Evolutionary conservation across 2,329 filamentous ascomycete species (phyloP), one percentile per base, ranked within the genome.

Genomic region (Xylariaceae sp.): DNA sequence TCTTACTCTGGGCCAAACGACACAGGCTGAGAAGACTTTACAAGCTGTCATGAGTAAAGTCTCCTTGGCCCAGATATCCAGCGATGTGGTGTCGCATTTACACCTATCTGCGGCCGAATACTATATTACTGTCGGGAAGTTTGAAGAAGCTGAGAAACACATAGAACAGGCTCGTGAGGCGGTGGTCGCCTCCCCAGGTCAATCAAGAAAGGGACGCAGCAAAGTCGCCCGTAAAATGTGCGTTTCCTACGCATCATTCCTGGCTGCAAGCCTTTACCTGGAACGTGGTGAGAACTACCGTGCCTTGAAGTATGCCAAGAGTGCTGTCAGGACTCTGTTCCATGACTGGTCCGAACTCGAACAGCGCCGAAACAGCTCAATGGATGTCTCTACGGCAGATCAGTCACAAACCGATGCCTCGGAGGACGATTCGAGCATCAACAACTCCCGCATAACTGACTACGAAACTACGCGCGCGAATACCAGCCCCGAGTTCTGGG

Each of bases 21-120:
- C 72, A 0, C 80, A 80, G 64, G 82, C 82, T 0, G 77, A 78
- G 45, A 72, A 76, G 60, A 70, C 77, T 0, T 78, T 97, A 13
- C 78, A 59, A 23, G 35, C 18, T 15, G 39, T 80, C 0, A 80
- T 81, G 57, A 84, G 85, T 2, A 80, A 86, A 62, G 73, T 81
- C 54, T 64, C 80, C 15, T 64, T 77, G 7, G 67, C 55, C 69
- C 74, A n/a, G 70, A 75, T n/a, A 68, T 73, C 76, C 2, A 71
- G 71, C 10, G 75, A 79, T 15, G 72, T 77, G 4, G 64, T 78
- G 17, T 78, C 78, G 8, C 73, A 74, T 13, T 88, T 88, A 71
- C 82, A 92, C 64, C 75, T 96, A 5, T 84, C 86, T 0, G 85
- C 87, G 62, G 86, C 89, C 0, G 90, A 96, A 71, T 91, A 92